A percentile compares a stretch with the other conserved stretches of the same genome.
These are phyloP conservation scores for Celoporthe dispersa DNA, from an alignment of 2,329 filamentous ascomycete genomes.

Conservation along the genomic window DNA sequence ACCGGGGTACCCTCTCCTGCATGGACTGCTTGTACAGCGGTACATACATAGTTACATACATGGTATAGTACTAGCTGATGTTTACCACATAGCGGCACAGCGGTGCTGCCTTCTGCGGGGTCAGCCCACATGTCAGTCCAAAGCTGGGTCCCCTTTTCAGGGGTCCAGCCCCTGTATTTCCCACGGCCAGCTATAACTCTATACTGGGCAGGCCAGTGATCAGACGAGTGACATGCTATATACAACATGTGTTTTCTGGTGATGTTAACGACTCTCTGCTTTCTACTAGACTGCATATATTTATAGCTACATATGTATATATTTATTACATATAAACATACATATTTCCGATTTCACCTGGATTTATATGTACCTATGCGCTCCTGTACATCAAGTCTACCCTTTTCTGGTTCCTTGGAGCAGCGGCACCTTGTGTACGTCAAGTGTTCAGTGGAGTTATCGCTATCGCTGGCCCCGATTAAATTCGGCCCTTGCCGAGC, in stretches of 20 bases:
- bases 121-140: constrained; percentile 28
- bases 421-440: background rate
- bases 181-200: background rate
- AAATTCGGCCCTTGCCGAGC: constrained; percentile 7
- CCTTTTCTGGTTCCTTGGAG: background rate
- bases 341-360: no score
- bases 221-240: background rate
- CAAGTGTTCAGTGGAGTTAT: background rate
- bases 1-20: no score
- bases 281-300: background rate
- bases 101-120: background rate
- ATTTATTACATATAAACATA: background rate
- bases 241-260: background rate
- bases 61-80: no score
- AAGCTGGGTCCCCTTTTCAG: constrained; percentile 16
- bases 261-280: no score
- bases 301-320: background rate
- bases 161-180: constrained; percentile 25
- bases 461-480: background rate
- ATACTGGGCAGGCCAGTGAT: background rate
- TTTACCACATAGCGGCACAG: no score
- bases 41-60: no score
- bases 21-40: no score
- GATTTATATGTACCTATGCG: no score
- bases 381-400: background rate